Evolutionary conservation across 345 rosid species (phyloP).

Genomic region (Lepidium didymum): DNA sequence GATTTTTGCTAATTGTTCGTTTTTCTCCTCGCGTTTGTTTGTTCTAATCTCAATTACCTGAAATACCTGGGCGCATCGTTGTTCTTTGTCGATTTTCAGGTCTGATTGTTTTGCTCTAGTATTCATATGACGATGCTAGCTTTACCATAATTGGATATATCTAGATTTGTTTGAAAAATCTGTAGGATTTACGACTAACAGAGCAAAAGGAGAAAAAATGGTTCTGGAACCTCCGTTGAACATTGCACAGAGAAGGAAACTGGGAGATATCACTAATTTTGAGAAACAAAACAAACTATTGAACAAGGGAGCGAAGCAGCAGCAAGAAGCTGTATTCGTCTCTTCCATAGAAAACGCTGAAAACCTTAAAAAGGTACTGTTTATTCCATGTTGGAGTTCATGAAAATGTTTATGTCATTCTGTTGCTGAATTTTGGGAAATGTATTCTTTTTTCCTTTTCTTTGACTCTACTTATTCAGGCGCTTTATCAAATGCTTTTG

Average conservation of each 20-base stretch:
- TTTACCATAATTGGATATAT: background rate
- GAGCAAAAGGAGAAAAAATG: constrained; percentile 26
- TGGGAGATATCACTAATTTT: constrained; percentile 55
- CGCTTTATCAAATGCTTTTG: constrained; percentile 9
- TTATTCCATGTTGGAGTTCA: background rate
- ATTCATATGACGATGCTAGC: background rate
- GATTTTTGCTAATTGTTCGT: background rate
- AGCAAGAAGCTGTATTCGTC: constrained; percentile 19
- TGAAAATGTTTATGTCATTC: background rate
- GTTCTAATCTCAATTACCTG: background rate
- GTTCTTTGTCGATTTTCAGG: background rate
- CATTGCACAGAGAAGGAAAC: constrained; percentile 36
- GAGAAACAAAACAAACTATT: constrained; percentile 20
- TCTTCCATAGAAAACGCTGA: constrained; percentile 31
- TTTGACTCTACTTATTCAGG: background rate
- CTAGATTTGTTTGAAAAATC: constrained; percentile 8
- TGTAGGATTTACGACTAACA: constrained; percentile 21
- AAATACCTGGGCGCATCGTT: background rate
- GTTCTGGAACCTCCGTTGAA: constrained; percentile 23
- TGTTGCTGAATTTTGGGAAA: background rate
- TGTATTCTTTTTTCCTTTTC: background rate
- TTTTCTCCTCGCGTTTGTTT: background rate
- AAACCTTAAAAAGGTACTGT: constrained; percentile 43
- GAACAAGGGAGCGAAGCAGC: constrained; percentile 30
- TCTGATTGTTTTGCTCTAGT: background rate